Evolutionary conservation across 2,329 filamentous ascomycete genomes (phyloP), one percentile per base, ranked within the genome.

Genomic region (Pyrenophora teres): DNA sequence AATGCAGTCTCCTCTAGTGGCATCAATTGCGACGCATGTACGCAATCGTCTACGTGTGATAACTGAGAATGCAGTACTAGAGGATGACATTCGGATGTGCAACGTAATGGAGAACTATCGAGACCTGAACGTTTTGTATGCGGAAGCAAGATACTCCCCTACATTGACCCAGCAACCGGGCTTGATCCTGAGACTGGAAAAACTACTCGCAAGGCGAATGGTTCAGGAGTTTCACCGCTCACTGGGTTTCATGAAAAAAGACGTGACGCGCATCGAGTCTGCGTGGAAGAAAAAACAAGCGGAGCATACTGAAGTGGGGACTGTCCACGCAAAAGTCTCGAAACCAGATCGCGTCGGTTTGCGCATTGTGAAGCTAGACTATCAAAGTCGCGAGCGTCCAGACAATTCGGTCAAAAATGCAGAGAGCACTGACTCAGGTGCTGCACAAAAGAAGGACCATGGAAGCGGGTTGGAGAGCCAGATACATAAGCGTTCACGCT

Each of bases 401-500:
- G 37, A 25, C 23, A 10, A n/a, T n/a, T n/a, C 8, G 19, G n/a
- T n/a, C 10, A 47, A 35, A 30, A 15, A 18, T 6, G 27, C 19
- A 8, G 21, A 37, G n/a, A 15, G 30, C 10, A 23, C 30, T 15
- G 37, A 32, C 10, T 13, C 30, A 18, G 31, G 4, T 19, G 19
- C 9, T n/a, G 21, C 30, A 3, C 43, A 59, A 21, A 44, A 25
- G n/a, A 48, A 43, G n/a, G 37, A 30, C 25, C 53, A 57, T n/a
- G 38, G 51, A 8, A 48, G 54, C 37, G 50, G 52, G 37, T 49
- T 60, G 33, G 49, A 39, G 50, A 49, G 51, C 16, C 53, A 55
- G 9, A 55, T 56, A 8, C 60, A 58, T 16, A 57, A 55, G 9
- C 62, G 60, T 10, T 54, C 59, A 8, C 55, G 49, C 21, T 47